Evolutionary conservation across 2,329 filamentous ascomycete species (phyloP), one percentile per base, ranked within the genome.

Genomic region (Gyromitra esculenta): DNA sequence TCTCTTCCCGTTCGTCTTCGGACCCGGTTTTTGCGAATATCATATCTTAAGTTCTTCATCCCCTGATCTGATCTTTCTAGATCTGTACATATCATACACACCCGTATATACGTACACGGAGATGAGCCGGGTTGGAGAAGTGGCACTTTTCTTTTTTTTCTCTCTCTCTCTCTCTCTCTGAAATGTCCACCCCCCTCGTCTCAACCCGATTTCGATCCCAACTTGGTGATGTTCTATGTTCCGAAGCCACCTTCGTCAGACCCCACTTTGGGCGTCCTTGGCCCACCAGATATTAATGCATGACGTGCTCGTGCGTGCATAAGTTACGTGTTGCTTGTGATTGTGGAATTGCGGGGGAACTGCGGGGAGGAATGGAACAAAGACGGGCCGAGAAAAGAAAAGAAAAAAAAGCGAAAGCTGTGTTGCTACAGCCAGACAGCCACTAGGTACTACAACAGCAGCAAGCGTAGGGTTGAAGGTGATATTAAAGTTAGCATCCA

Each of bases 21-120:
- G 63, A 64, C 72, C 69, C 68, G 67, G 57, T 75, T 78, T 73
- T 71, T 73, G 66, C 75, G 25, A 79, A 72, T 80, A 75, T 78
- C 78, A 75, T 79, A 75, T 67, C 65, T 75, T 77, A 73, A 67
- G 72, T 71, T 73, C 59, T 72, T 79, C 31, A 69, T 60, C 69
- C 63, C 69, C 21, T 65, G 70, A 75, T 75, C 35, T 74, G 56
- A 62, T 50, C 65, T 67, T 25, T 67, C 63, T 69, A 57, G 70
- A 66, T 75, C 72, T 75, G 72, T 75, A 75, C 66, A 75, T 71
- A 75, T 70, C 66, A 70, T 75, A 64, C 66, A 70, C 50, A 70
- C 41, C 18, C 59, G 66, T 75, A 75, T 75, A 75, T 70, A 75
- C 31, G 64, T 68, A 70, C 66, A 65, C 31, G 21, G 37, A 41